These are phyloP conservation scores for Coemansia sp. DNA, from an alignment of 192 early-diverging fungal species.

Conservation along the genomic window DNA sequence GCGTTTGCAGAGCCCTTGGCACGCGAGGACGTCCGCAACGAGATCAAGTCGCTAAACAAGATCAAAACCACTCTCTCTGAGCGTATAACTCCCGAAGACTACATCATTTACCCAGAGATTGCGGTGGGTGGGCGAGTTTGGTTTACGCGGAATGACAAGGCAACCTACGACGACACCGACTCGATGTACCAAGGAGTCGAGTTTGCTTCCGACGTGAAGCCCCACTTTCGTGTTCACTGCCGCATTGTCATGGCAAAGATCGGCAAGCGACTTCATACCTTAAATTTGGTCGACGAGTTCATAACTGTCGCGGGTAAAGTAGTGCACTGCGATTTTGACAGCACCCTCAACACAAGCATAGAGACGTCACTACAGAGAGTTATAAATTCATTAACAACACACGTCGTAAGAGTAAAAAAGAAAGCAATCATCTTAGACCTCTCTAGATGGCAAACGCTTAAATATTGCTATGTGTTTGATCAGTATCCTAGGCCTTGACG, in stretches of 20 bases:
- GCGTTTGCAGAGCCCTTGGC: background rate
- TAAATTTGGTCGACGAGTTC: constrained; percentile 13
- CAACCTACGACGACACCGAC: background rate
- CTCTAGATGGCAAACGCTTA: no score
- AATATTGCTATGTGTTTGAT: no score
- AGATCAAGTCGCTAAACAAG: background rate
- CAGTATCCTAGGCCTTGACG: no score
- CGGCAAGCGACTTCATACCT: background rate
- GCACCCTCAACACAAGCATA: no score
- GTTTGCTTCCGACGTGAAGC: background rate
- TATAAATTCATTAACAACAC: no score
- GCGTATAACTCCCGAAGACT: background rate
- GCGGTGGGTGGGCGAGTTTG: background rate
- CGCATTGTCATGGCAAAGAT: constrained; percentile 14
- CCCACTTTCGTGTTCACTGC: constrained; percentile 4
- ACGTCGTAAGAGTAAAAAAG: constrained; percentile 6
- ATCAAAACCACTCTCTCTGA: background rate
- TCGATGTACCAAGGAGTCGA: background rate
- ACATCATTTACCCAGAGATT: background rate
- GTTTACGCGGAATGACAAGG: background rate
- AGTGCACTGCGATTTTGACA: constrained; percentile 16
- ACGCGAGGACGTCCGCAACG: background rate
- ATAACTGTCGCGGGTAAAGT: constrained; percentile 24
- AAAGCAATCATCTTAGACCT: no score
- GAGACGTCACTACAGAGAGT: no score